Evolutionary conservation across 495 filamentous ascomycete genomes (phyloP), one percentile per base, ranked within the genome.

Genomic region (Chaetomium fimeti): DNA sequence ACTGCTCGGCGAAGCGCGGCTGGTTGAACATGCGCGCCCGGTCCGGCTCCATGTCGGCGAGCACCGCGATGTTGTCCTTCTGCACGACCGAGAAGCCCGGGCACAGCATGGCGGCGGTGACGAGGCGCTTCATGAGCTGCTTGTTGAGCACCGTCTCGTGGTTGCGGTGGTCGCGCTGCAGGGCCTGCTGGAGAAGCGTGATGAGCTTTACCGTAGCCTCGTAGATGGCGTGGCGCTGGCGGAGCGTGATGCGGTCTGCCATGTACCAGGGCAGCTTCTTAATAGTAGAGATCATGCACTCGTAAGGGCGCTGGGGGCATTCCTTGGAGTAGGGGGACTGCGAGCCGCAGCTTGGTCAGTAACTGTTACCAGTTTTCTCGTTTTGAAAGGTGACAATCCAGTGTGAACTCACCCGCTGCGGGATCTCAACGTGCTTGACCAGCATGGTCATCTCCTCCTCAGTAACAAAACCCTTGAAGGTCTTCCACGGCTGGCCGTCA

Each of bases 251-350:
- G 63, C 81, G 55, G 29, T 85, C 74, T 1, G 83, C 75, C 32
- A 81, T 79, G 43, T 83, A 82, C 91, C 90, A 94, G 0, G 91
- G 91, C 67, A 88, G 79, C 79, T 93, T 94, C 69, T 83, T 83
- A 57, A 94, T 76, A 0, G 87, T 90, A 66, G 85, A 89, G 66
- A 91, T 89, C 70, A 90, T 81, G 45, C 82, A 87, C 77, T 94
- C 91, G 66, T 85, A 93, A 12, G 86, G 83, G 2, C 90, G 87
- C 75, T 92, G 87, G 7, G 84, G 85, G 62, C 86, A 89, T 60
- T 88, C 83, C 32, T 74, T 76, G 5, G 84, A 80, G 68, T 87
- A 92, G 1, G 82, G 82, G 51, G 86, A 87, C 88, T 91, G 57
- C 25, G 15, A 13, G 40, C 5, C 32, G 2, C 11, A 47, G 24